A percentile compares a stretch with the other conserved stretches of the same genome.
Conservation (phyloP, 2,329 filamentous ascomycete genomes). For the Hypoxylon sp. region DNA sequence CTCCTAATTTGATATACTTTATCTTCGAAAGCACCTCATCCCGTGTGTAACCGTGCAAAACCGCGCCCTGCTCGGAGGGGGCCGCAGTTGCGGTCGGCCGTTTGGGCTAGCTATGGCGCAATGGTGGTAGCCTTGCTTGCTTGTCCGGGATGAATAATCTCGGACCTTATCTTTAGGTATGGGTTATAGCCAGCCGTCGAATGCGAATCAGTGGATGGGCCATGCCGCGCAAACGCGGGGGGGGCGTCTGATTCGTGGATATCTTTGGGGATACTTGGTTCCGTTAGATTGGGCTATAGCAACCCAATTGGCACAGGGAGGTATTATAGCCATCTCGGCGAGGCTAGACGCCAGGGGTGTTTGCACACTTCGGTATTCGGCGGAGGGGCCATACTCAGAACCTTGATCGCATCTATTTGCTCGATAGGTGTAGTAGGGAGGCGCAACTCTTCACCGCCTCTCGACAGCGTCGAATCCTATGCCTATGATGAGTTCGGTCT, state of each 20-base stretch:
- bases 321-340: slow-evolving; percentile 13
- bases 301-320: slow-evolving; percentile 23
- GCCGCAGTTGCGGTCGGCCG: slow-evolving; percentile 8
- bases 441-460: slow-evolving; percentile 6
- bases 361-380: slow-evolving; percentile 16
- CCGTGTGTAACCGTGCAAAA: slow-evolving; percentile 37
- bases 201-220: slow-evolving; percentile 24
- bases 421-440: slow-evolving; percentile 1
- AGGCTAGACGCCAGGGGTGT: slow-evolving; percentile 29
- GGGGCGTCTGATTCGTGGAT: slow-evolving; percentile 26
- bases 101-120: slow-evolving; percentile 38
- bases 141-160: slow-evolving; percentile 31
- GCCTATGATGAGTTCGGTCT: too few relatives aligned
- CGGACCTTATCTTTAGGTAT: slow-evolving; percentile 33
- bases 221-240: slow-evolving; percentile 32
- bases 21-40: slow-evolving; percentile 12
- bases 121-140: slow-evolving; percentile 40
- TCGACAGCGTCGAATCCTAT: slow-evolving; percentile 4
- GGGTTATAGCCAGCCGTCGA: slow-evolving; percentile 27
- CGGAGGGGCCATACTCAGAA: slow-evolving; percentile 15
- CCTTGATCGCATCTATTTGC: slow-evolving; percentile 2
- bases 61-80: slow-evolving; percentile 14
- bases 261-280: slow-evolving; percentile 31
- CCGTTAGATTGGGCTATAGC: slow-evolving; percentile 36
- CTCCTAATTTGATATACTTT: slow-evolving; percentile 12